Evolutionary conservation across 140 eudicot species (phyloP).

Genomic region (Ambrosia hybrid): DNA sequence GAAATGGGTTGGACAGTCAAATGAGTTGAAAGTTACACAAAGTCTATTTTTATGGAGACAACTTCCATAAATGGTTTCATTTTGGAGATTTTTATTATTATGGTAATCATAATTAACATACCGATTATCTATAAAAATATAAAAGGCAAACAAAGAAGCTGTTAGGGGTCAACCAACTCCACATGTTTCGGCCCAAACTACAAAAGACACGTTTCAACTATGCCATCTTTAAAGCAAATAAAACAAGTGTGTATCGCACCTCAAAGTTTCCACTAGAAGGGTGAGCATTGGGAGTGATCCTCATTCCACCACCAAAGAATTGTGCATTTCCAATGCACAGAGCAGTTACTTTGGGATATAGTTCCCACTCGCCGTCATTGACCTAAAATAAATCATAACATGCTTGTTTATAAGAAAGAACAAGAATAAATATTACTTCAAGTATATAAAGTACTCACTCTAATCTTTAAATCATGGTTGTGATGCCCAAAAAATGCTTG

Average conservation of each 20-base stretch:
- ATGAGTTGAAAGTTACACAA: too few relatives aligned
- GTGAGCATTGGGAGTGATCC: conserved; percentile 92
- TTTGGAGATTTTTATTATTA: too few relatives aligned
- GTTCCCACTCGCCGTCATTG: conserved; percentile 92
- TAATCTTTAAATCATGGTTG: conserved; percentile 73
- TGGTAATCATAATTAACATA: too few relatives aligned
- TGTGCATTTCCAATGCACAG: conserved; percentile 95
- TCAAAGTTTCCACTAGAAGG: conserved; percentile 80
- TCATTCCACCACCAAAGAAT: conserved; percentile 99
- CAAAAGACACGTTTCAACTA: not conserved
- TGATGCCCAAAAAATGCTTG: conserved; percentile 85
- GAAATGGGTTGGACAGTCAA: too few relatives aligned
- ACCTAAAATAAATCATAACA: conserved; percentile 44
- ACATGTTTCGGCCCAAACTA: not conserved
- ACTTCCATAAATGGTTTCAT: too few relatives aligned
- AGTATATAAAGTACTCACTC: conserved; percentile 41
- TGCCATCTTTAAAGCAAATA: not conserved
- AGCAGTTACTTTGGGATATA: conserved; percentile 81
- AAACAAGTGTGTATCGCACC: conserved; percentile 41
- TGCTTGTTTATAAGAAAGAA: not conserved
- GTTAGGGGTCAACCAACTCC: too few relatives aligned
- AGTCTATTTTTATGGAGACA: too few relatives aligned
- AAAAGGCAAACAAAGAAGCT: too few relatives aligned
- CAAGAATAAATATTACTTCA: not conserved
- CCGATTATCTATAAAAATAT: too few relatives aligned